Percentiles rank a stretch among this genome's conserved stretches.
phyloP scores from a whole-genome alignment of 1,284 basidiomycete species.

The Pseudozyma hubeiensis region DNA sequence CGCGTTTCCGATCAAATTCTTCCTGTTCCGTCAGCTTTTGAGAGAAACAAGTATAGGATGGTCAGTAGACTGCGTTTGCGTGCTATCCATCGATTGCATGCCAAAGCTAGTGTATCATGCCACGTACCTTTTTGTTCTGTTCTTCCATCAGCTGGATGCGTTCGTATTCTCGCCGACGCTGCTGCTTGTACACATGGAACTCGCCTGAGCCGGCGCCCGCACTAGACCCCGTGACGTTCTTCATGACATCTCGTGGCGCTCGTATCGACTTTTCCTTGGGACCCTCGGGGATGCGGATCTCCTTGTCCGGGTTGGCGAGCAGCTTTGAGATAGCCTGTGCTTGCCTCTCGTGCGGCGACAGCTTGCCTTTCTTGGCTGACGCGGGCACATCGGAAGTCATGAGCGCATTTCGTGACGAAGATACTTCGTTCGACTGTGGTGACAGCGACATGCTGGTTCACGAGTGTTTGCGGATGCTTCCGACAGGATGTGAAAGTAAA shows the following conservation, averaged over 20 bases:
- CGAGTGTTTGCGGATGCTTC: background rate
- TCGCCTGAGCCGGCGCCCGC: slow-evolving; percentile 68
- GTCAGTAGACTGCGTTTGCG: background rate
- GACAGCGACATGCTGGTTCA: slow-evolving; percentile 17
- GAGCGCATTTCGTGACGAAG: slow-evolving; percentile 18
- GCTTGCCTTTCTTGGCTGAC: slow-evolving; percentile 29
- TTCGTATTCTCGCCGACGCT: slow-evolving; percentile 92
- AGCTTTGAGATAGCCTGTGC: slow-evolving; percentile 58
- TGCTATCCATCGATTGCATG: too few species aligned
- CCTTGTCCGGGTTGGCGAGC: slow-evolving; percentile 58
- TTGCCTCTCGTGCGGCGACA: slow-evolving; percentile 58
- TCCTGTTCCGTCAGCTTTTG: slow-evolving; percentile 47
- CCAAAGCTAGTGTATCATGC: too few species aligned
- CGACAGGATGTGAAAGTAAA: background rate
- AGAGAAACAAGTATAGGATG: background rate
- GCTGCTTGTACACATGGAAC: slow-evolving; percentile 94
- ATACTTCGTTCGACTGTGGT: slow-evolving; percentile 12
- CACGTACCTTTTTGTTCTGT: slow-evolving; percentile 77
- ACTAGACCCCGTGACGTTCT: slow-evolving; percentile 73
- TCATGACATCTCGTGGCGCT: slow-evolving; percentile 76
- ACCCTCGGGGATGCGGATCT: slow-evolving; percentile 49
- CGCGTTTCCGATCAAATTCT: slow-evolving; percentile 49
- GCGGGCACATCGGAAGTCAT: slow-evolving; percentile 6
- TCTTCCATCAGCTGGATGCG: slow-evolving; percentile 91
- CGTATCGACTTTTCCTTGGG: slow-evolving; percentile 52